Base-by-base conservation (phyloP, 1,284 basidiomycete species). In the Cutaneotrichosporon sp. region DNA sequence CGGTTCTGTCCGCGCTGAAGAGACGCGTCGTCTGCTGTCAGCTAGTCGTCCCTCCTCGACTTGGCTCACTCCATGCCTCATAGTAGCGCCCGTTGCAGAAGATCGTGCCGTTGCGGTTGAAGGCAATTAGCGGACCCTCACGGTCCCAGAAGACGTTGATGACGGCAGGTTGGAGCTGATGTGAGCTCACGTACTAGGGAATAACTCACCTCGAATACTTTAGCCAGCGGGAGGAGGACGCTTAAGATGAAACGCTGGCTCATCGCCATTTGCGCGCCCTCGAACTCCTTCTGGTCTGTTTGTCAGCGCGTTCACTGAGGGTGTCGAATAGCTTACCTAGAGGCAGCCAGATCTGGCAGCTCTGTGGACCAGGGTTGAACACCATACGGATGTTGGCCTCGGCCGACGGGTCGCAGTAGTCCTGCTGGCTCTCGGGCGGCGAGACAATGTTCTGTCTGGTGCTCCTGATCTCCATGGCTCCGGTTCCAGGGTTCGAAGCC, bases 61-160 rank as follows among this genome's bases (percentile, higher is more conserved):
- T 73, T 8, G 26, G 52, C 59, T 95, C 74, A 91, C 90, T 93
- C 93, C 92, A 94, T 64, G 89, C 87, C 73, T 90, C 85, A 69
- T 88, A 96, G 76, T 89, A 97, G 46, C 92, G 84, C 72, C 95
- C 81, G 76, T 97, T 98, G 69, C 97, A 82, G 81, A 93, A 98
- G 34, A 99, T 84, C 64, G 89, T 89, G 4, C 92, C 93, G 59
- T 87, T 88, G 34, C 92, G 84, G 78, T 98, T 99, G 84, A 98
- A 98, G 0, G 95, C 96, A 65, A 98, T 97, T 21, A 90, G 82
- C 1, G 88, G 89, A 1, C 95, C 94, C 7, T 83, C 81, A 11
- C 84, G 75, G 74, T 99, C 94, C 79, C 88, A 90, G 77, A 97
- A 98, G 3, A 99, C 85, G 72, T 95, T 91, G 68, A 98, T 73